phyloP scores from a whole-genome alignment of 2,329 filamentous ascomycete species.

The Sarocladiaceae sp. region DNA sequence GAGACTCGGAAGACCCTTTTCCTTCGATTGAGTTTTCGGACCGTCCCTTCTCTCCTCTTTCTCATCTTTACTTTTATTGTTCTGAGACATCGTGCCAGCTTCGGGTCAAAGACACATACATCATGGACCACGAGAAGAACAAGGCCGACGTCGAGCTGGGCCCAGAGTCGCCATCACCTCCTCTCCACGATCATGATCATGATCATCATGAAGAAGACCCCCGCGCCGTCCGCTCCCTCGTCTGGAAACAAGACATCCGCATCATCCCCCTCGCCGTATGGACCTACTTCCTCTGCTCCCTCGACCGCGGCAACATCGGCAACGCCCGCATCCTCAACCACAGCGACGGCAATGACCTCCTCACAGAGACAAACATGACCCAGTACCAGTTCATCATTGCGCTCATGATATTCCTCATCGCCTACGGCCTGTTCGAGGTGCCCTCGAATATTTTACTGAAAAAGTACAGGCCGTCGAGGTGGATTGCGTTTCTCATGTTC shows the following conservation, averaged over 20 bases:
- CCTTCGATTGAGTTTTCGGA: background rate
- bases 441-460: conserved; percentile 63
- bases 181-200: too few relatives aligned
- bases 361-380: conserved; percentile 55
- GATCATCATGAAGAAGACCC: background rate
- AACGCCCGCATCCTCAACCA: conserved; percentile 62
- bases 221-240: conserved; percentile 2
- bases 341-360: conserved; percentile 53
- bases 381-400: conserved; percentile 52
- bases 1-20: background rate
- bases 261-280: conserved; percentile 47
- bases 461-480: conserved; percentile 54
- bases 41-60: background rate
- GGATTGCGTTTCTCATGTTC: conserved; percentile 60
- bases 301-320: conserved; percentile 61
- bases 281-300: conserved; percentile 50
- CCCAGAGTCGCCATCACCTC: background rate
- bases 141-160: conserved; percentile 6
- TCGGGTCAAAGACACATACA: background rate
- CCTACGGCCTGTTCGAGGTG: conserved; percentile 55
- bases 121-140: background rate
- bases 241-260: conserved; percentile 41
- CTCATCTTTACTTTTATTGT: background rate
- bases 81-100: background rate
- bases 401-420: conserved; percentile 56